A percentile compares a stretch with the other conserved stretches of the same genome.
phyloP scores from a whole-genome alignment of 257 asterid species.

The Rubia yunnanensis region DNA sequence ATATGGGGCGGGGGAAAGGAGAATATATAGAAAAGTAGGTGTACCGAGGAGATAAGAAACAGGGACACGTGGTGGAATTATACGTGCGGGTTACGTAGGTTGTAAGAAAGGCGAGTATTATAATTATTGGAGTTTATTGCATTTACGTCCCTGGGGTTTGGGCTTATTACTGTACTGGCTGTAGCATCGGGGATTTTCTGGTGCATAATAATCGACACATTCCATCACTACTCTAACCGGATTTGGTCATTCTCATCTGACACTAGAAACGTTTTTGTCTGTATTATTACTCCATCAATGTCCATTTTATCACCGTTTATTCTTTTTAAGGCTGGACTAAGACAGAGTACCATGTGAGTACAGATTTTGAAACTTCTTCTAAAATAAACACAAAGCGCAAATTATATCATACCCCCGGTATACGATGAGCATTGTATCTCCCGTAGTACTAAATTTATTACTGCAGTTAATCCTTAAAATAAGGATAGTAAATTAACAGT shows the following conservation, averaged over 20 bases:
- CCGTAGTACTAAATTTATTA: too few species aligned
- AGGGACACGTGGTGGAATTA: conserved; percentile 50
- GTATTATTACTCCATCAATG: too few species aligned
- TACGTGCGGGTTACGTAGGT: conserved; percentile 34
- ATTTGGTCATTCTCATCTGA: not conserved
- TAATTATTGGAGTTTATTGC: not conserved
- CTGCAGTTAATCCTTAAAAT: too few species aligned
- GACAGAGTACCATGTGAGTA: too few species aligned
- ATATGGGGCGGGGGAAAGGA: not conserved
- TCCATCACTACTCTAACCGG: not conserved
- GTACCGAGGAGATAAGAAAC: conserved; percentile 11
- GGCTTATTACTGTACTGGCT: too few species aligned
- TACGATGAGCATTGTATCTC: too few species aligned
- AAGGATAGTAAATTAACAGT: too few species aligned
- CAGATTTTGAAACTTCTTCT: too few species aligned
- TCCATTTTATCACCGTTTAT: not conserved
- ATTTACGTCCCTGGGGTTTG: not conserved
- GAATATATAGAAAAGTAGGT: conserved; percentile 16
- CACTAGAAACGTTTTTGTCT: not conserved
- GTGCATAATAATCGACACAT: not conserved
- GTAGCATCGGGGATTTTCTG: not conserved
- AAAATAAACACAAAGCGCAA: too few species aligned
- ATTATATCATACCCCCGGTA: too few species aligned
- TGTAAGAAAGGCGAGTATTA: not conserved
- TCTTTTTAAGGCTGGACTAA: not conserved